phyloP scores from a whole-genome alignment of 78 protist species.

The Dictyostelium firmibasis region DNA sequence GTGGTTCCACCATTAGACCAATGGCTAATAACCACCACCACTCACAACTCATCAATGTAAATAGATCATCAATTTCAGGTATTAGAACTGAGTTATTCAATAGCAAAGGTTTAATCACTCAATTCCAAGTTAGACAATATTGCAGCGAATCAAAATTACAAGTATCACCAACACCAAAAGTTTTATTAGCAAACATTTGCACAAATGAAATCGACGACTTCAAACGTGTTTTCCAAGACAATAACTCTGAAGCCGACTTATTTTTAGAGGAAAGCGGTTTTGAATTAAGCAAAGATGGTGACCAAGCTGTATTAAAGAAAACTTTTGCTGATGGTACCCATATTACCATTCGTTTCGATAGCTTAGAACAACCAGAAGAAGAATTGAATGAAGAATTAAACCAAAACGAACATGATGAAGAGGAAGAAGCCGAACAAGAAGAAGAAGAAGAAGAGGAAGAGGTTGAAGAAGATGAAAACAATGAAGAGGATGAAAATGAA shows the following conservation, averaged over 20 bases:
- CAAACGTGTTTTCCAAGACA: slow-evolving; percentile 28
- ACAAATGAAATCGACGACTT: slow-evolving; percentile 59
- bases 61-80: neutral
- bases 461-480: slow-evolving; percentile 13
- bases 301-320: slow-evolving; percentile 22
- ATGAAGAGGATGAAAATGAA: slow-evolving; percentile 13
- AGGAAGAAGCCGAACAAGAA: slow-evolving; percentile 28
- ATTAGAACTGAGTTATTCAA: slow-evolving; percentile 8
- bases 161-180: slow-evolving; percentile 63
- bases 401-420: neutral
- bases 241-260: neutral
- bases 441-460: slow-evolving; percentile 44
- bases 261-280: slow-evolving; percentile 66
- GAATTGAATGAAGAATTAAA: neutral
- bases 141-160: slow-evolving; percentile 3
- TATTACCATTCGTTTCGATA: slow-evolving; percentile 42
- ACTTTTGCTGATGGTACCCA: slow-evolving; percentile 27
- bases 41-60: neutral
- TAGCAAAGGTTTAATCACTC: neutral
- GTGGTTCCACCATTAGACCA: slow-evolving; percentile 26
- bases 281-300: slow-evolving; percentile 28
- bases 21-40: slow-evolving; percentile 12
- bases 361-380: slow-evolving; percentile 30
- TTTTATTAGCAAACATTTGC: slow-evolving; percentile 18
- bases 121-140: slow-evolving; percentile 39